Evolutionary conservation across 306 rosid species (phyloP), one percentile per base, ranked within the genome.

Genomic region (Prunus dulcis): DNA sequence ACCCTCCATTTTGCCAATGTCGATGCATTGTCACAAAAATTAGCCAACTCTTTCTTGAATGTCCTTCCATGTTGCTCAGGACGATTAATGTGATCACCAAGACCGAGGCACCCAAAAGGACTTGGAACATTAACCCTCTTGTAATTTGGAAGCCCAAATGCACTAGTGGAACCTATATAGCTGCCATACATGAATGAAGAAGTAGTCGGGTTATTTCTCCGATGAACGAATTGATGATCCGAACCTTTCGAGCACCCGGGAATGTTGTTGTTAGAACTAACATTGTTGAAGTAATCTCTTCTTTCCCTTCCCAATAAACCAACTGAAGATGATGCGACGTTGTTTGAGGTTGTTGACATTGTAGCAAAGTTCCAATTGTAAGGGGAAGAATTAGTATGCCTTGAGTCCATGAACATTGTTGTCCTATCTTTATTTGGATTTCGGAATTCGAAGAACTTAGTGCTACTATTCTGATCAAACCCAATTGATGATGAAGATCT

Each of bases 311-410:
- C 77, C 20, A 77, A 18, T 28, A 79, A 67, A 58, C 74, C 79
- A 2, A 23, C 12, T 19, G 53, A 60, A 1, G 77, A 52, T 19
- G 78, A 27, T 10, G 34, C 28, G 56, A 6, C 73, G 41, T 51
- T 30, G 84, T 57, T 62, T 62, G 58, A 52, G 22, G 22, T 27
- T 13, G 68, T 76, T 47, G 41, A 14, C 46, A 38, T 4, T 14
- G 93, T 75, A 38, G 85, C 76, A 56, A 91, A 91, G 84, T 88
- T 91, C 97, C 94, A 91, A 72, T 86, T 82, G 49, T 83, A 85
- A 60, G 80, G 81, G 43, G 80, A 65, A 74, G 79, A 78, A 76
- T 60, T 67, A 53, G 84, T 64, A 28, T 72, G 76, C 49, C 68
- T 69, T 63, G 79, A 70, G 58, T 78, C 83, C 50, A 69, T 57